phyloP scores from a whole-genome alignment of 2,329 filamentous ascomycete genomes.

The Teratosphaeriaceae sp. region DNA sequence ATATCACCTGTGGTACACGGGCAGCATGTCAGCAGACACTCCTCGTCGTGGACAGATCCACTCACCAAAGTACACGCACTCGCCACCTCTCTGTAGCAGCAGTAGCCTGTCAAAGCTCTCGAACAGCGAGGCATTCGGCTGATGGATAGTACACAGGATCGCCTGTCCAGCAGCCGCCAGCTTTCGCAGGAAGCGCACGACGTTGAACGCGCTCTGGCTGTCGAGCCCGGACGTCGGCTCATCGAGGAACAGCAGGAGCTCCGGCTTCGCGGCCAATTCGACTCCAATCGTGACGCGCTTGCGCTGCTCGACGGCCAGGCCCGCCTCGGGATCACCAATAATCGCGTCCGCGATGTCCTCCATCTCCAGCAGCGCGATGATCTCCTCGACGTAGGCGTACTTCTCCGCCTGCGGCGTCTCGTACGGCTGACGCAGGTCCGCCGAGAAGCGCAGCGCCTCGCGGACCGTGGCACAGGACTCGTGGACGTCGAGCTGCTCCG shows the following conservation, averaged over 20 bases:
- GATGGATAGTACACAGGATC: conserved; percentile 86
- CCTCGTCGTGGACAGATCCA: too few species aligned
- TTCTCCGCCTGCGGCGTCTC: conserved; percentile 54
- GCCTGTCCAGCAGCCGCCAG: conserved; percentile 75
- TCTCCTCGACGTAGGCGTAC: conserved; percentile 59
- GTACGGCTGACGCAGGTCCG: conserved; percentile 55
- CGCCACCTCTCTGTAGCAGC: conserved; percentile 69
- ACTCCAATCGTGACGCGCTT: conserved; percentile 60
- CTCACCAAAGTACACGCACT: conserved; percentile 77
- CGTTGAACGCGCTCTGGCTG: conserved; percentile 67
- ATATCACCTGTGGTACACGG: conserved; percentile 88
- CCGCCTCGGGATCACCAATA: conserved; percentile 54
- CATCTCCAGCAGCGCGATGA: conserved; percentile 59
- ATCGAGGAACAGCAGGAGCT: conserved; percentile 70
- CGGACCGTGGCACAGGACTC: conserved; percentile 56
- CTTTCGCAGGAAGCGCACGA: conserved; percentile 71
- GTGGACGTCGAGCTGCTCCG: conserved; percentile 60
- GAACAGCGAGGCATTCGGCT: conserved; percentile 79
- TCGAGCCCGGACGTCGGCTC: conserved; percentile 73
- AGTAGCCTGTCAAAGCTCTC: conserved; percentile 82
- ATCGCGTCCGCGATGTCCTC: conserved; percentile 60
- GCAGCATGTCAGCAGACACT: too few species aligned
- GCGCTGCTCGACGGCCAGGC: conserved; percentile 59
- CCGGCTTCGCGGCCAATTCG: conserved; percentile 58
- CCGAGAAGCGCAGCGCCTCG: conserved; percentile 61